phyloP scores from a whole-genome alignment of 2,329 filamentous ascomycete genomes.

The Epichloe elymi region DNA sequence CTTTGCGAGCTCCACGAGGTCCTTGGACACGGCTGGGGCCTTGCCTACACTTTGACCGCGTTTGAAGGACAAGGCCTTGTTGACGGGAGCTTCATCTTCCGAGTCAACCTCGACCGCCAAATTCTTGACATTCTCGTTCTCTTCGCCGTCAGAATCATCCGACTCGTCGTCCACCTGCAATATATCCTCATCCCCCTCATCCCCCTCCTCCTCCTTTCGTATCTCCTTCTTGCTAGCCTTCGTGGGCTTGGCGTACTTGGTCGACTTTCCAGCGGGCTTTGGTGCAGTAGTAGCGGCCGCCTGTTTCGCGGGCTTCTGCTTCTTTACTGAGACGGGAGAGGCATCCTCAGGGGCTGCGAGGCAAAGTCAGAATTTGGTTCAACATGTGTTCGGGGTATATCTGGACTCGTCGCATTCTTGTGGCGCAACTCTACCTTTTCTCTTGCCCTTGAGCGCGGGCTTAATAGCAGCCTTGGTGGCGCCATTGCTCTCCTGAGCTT shows the following conservation, averaged over 20 bases:
- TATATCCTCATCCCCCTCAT: conserved; percentile 17
- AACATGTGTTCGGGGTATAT: neutral
- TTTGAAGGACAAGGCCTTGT: conserved; percentile 26
- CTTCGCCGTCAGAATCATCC: conserved; percentile 25
- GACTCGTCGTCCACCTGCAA: conserved; percentile 17
- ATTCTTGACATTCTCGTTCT: conserved; percentile 28
- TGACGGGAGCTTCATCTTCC: conserved; percentile 28
- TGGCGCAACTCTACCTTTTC: conserved; percentile 15
- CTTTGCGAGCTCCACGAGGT: conserved; percentile 29
- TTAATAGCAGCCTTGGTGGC: conserved; percentile 17
- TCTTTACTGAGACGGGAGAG: conserved; percentile 23
- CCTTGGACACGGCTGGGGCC: conserved; percentile 34
- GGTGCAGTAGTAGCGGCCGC: neutral
- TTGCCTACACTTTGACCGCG: conserved; percentile 38
- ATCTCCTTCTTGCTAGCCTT: conserved; percentile 22
- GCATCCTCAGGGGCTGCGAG: conserved; percentile 17
- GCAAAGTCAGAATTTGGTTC: conserved; percentile 8
- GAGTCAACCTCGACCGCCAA: conserved; percentile 32
- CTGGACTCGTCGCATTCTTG: neutral
- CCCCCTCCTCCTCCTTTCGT: conserved; percentile 8
- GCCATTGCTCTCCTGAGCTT: conserved; percentile 18
- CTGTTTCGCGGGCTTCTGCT: conserved; percentile 13
- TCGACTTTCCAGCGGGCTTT: conserved; percentile 4
- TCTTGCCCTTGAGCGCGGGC: conserved; percentile 23
- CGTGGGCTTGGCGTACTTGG: conserved; percentile 8